These are phyloP conservation scores for Oxalis stricta DNA, from an alignment of 441 rosid species.

Conservation along the genomic window DNA sequence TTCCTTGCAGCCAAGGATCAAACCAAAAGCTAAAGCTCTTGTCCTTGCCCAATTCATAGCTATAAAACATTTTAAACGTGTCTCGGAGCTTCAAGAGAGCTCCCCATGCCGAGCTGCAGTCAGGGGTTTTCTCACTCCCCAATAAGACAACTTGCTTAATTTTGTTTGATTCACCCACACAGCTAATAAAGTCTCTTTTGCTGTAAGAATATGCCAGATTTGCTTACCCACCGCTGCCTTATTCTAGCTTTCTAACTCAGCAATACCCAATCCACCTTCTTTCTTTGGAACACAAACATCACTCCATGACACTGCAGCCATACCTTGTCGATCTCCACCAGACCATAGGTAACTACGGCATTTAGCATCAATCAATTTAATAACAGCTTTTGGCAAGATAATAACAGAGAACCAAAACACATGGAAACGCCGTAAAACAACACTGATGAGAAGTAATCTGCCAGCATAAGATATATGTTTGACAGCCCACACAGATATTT, in stretches of 20 bases:
- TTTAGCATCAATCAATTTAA: background rate
- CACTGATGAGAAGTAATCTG: too few relatives aligned
- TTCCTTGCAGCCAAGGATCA: background rate
- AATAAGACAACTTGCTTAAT: background rate
- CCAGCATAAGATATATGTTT: too few relatives aligned
- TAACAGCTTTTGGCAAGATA: too few relatives aligned
- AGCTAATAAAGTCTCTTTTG: background rate
- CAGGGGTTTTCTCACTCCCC: background rate
- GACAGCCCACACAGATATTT: too few relatives aligned
- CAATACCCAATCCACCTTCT: background rate
- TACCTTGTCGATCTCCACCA: background rate
- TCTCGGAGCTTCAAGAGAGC: background rate
- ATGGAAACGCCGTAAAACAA: too few relatives aligned
- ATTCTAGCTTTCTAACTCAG: background rate
- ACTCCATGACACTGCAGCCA: background rate
- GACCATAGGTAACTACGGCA: background rate
- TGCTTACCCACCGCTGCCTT: background rate
- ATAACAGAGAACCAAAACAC: too few relatives aligned
- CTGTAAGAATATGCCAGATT: background rate
- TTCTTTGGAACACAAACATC: background rate
- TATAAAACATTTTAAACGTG: background rate
- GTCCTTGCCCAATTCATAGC: background rate
- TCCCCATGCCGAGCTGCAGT: background rate
- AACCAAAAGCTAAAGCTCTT: background rate
- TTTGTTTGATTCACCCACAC: background rate